Conservation (phyloP, 306 rosid genomes). For the Pachyrhizus erosus region DNA sequence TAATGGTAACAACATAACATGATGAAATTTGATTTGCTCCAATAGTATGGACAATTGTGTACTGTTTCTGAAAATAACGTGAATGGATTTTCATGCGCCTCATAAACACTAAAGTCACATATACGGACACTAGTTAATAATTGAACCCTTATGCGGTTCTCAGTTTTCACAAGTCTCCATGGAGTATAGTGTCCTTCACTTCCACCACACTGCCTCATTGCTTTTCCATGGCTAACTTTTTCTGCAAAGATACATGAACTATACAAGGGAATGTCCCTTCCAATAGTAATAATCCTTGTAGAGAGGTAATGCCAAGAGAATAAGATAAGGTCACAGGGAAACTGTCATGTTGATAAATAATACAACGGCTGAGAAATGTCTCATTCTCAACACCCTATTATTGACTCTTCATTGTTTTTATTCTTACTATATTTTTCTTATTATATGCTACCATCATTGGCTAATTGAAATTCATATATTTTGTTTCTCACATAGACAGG, state of each 20-base stretch:
- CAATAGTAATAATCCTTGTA: constrained; percentile 2
- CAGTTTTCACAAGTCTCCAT: not conserved
- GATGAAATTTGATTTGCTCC: constrained; percentile 12
- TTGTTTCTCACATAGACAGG: constrained; percentile 3
- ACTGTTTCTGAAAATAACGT: constrained; percentile 20
- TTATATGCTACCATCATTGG: constrained; percentile 4
- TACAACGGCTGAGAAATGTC: not conserved
- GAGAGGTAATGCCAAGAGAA: constrained; percentile 20
- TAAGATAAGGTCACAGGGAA: constrained; percentile 27
- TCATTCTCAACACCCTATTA: constrained; percentile 37
- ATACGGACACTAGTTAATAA: constrained; percentile 36
- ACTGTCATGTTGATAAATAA: constrained; percentile 18
- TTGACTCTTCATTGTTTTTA: constrained; percentile 18
- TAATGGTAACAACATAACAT: constrained; percentile 30
- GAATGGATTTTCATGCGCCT: constrained; percentile 4
- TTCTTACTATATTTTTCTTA: not conserved
- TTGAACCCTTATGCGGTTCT: constrained; percentile 32
- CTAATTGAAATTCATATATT: constrained; percentile 13
- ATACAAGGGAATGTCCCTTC: constrained; percentile 12
- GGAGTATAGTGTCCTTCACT: not conserved
- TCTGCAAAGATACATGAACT: constrained; percentile 40
- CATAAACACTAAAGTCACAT: constrained; percentile 28
- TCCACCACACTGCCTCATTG: constrained; percentile 5
- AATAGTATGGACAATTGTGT: not conserved
- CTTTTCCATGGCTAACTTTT: constrained; percentile 8